phyloP scores from a whole-genome alignment of 2,329 filamentous ascomycete genomes.

The Samsoniella hepiali region DNA sequence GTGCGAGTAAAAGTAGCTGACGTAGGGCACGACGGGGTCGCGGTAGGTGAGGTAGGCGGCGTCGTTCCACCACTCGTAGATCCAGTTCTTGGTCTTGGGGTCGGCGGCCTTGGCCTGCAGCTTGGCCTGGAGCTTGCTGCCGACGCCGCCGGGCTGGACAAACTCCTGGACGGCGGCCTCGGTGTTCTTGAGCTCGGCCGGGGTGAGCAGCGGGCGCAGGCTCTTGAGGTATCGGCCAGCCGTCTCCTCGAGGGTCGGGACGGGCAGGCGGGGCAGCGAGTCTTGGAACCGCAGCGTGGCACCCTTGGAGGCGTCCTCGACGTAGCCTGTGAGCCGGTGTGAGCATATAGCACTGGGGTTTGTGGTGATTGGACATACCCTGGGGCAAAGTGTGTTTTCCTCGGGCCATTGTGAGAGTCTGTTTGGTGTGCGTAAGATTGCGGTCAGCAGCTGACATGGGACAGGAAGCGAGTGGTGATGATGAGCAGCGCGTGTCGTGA shows the following conservation, averaged over 20 bases:
- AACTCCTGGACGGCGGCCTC: slow-evolving; percentile 86
- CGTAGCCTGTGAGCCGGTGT: slow-evolving; percentile 56
- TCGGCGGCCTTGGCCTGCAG: slow-evolving; percentile 75
- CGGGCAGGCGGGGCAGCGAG: slow-evolving; percentile 74
- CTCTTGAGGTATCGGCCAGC: slow-evolving; percentile 76
- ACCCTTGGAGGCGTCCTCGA: slow-evolving; percentile 74
- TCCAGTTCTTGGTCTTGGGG: slow-evolving; percentile 85
- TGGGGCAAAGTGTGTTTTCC: slow-evolving; percentile 56
- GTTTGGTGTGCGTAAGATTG: slow-evolving; percentile 1
- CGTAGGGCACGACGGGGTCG: slow-evolving; percentile 94
- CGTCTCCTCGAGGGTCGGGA: slow-evolving; percentile 80
- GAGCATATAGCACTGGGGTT: not conserved
- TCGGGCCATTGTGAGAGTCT: slow-evolving; percentile 49
- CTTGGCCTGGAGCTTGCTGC: slow-evolving; percentile 82
- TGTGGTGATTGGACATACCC: slow-evolving; percentile 35
- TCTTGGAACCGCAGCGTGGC: slow-evolving; percentile 82
- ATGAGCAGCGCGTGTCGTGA: not conserved
- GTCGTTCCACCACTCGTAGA: slow-evolving; percentile 98
- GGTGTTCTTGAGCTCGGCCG: slow-evolving; percentile 66
- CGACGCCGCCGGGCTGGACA: slow-evolving; percentile 78
- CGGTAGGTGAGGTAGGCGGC: slow-evolving; percentile 89
- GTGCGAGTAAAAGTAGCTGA: slow-evolving; percentile 99
- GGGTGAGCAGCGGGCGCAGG: slow-evolving; percentile 69
- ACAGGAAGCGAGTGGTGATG: not conserved
- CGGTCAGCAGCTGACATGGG: slow-evolving; percentile 14